Evolutionary conservation across 2,329 filamentous ascomycete genomes (phyloP).

Genomic region (Xylaria multiplex): DNA sequence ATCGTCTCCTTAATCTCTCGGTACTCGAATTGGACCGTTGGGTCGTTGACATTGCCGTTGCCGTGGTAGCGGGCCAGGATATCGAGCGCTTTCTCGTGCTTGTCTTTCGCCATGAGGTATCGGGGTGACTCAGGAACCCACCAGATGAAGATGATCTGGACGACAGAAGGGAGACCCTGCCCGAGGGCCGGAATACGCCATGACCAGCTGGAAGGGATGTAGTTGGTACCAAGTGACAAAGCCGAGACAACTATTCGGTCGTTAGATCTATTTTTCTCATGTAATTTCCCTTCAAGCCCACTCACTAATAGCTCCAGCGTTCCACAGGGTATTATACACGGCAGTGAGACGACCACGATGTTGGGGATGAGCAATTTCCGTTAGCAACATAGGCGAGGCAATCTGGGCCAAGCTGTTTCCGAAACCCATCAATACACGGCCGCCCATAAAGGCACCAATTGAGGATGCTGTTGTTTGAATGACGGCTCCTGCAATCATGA

Average conservation of each 20-base stretch:
- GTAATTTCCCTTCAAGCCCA: neutral
- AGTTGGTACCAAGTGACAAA: constrained; percentile 60
- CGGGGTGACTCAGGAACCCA: constrained; percentile 50
- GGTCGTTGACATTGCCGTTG: constrained; percentile 61
- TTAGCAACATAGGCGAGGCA: constrained; percentile 62
- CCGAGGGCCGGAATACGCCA: constrained; percentile 61
- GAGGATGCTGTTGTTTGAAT: constrained; percentile 64
- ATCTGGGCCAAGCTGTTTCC: constrained; percentile 64
- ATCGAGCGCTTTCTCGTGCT: constrained; percentile 63
- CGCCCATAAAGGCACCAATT: constrained; percentile 61
- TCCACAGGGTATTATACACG: constrained; percentile 66
- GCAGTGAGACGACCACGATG: constrained; percentile 63
- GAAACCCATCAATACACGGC: constrained; percentile 67
- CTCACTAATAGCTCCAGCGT: constrained; percentile 51
- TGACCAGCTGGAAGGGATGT: constrained; percentile 59
- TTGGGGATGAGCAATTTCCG: constrained; percentile 65
- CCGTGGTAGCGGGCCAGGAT: constrained; percentile 67
- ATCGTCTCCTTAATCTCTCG: constrained; percentile 69
- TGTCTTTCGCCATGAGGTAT: constrained; percentile 62
- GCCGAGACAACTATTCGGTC: constrained; percentile 55
- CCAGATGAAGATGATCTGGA: constrained; percentile 63
- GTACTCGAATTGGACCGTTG: constrained; percentile 68
- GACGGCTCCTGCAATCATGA: constrained; percentile 65
- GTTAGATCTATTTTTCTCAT: constrained; percentile 30
- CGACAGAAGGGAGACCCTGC: constrained; percentile 58